Base-by-base conservation (phyloP, 164 flowering plant species). In the Berberis thunbergii region DNA sequence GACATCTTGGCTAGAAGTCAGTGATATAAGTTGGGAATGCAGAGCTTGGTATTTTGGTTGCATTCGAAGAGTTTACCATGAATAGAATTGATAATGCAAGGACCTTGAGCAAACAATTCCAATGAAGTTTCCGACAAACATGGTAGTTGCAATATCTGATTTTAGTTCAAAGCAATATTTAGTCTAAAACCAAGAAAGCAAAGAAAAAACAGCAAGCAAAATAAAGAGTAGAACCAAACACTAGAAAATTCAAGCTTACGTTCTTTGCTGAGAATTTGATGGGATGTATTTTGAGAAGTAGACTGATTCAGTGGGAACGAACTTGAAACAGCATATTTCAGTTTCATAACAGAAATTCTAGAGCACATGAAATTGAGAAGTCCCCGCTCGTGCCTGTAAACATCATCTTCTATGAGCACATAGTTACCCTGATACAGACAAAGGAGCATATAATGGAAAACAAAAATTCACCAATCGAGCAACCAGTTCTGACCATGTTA, bases 41-140 rank as follows among this genome's bases (percentile, higher is more conserved):
- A 26, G 26, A 26, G 0, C 0, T 26, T 26, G 26, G 26, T 26
- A 26, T 26, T 26, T 0, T 26, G 26, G 26, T 26, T 26, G 26
- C 26, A 26, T 26, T 26, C 26, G 26, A 26, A 26, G 26, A 26
- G 26, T 26, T 26, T 26, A 89, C 98, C 98, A 93, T 6, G 94
- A 86, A 73, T 93, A 93, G 74, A 93, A 93, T 64, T 93, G 97
- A 74, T 93, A 89, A 81, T 94, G 97, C 73, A 94, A 76, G 42
- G 97, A 88, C 46, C 97, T 75, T 41, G 97, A 96, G 62, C 88
- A 94, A 12, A 88, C 64, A 49, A 90, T 83, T 60, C 98, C 98
- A 64, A 90, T 82, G 80, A 94, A 94, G 78, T 91, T 88, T 65
- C 98, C 98, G 68, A 74, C 82, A 72, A 91, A 86, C 88, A 94